Evolutionary conservation across 2,329 filamentous ascomycete species (phyloP), one percentile per base, ranked within the genome.

Genomic region (Colletotrichum tofieldiae): DNA sequence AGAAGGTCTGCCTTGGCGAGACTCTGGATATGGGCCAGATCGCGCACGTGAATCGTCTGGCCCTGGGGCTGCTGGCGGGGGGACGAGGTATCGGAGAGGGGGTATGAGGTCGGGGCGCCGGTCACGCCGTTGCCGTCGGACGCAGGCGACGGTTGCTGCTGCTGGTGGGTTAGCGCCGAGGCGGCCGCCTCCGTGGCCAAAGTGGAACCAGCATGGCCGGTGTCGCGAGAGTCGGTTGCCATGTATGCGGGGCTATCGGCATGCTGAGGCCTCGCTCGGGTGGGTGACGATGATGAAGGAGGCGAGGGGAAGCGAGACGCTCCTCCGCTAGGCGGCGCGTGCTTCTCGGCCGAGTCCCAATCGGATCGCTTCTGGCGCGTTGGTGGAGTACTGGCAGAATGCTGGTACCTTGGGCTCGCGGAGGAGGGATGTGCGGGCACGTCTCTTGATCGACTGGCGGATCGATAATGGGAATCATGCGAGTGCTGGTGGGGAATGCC

Each of bases 1-100:
- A 92, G 86, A 71, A 92, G 85, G 75, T 98, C 94, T 75, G 96
- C 93, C 75, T 89, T 92, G 35, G 94, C 95, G 74, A 99, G 93
- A 79, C 90, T 94, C 80, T 96, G 94, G 73, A 99, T 96, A 79
- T 99, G 96, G 52, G 93, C 93, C 61, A 99, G 86, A 81, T 98
- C 95, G 78, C 93, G 93, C 54, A 99, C 92, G 79, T 93, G 93
- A 78, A 98, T 93, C 4, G 70, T 72, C 65, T 88, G 86, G 64
- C 82, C 80, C 69, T 83, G 81, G 12, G 65, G 81, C 77, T 62
- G 77, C 75, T 43, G 78, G 5, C 58, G 64, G 72, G 49, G 78
- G 45, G 67, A 78, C 52, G 77, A 76, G 3, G 76, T 68, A 52
- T 79, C 76, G 18, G 78, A 75, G 55, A 71, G 79, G 47, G 76